Evolutionary conservation across 257 asterid genomes (phyloP).

Genomic region (Scutellaria baicalensis): DNA sequence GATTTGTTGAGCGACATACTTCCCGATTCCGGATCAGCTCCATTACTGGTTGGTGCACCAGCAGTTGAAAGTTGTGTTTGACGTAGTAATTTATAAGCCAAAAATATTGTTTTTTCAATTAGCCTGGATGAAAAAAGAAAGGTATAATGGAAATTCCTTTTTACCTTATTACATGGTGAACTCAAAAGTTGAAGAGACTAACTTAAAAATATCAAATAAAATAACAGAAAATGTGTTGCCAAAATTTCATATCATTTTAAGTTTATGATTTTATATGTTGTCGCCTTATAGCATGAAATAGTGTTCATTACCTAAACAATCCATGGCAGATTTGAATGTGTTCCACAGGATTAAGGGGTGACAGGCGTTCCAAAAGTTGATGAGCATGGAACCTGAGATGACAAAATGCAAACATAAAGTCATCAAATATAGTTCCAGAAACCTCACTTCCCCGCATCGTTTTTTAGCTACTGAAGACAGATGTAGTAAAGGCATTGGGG

Average conservation of each 20-base stretch:
- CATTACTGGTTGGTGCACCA: conserved; percentile 32
- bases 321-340: conserved; percentile 67
- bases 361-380: conserved; percentile 74
- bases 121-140: conserved; percentile 48
- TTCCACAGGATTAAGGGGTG: conserved; percentile 86
- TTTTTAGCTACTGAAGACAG: conserved; percentile 7
- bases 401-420: conserved; percentile 11
- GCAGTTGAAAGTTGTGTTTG: conserved; percentile 27
- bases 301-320: conserved; percentile 56
- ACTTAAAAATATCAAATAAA: not conserved
- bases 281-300: conserved; percentile 3
- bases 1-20: conserved; percentile 33
- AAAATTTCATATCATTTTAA: not conserved
- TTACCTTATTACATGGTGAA: conserved; percentile 1
- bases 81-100: conserved; percentile 44
- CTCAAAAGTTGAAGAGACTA: not conserved
- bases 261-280: not conserved
- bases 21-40: conserved; percentile 36
- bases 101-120: conserved; percentile 54
- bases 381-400: conserved; percentile 82
- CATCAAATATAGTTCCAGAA: not conserved
- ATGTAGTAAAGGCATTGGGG: not conserved
- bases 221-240: not conserved
- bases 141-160: not conserved
- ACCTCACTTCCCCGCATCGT: not conserved